Conservation (phyloP, 129 eudicot species). For the Glebionis coronaria region DNA sequence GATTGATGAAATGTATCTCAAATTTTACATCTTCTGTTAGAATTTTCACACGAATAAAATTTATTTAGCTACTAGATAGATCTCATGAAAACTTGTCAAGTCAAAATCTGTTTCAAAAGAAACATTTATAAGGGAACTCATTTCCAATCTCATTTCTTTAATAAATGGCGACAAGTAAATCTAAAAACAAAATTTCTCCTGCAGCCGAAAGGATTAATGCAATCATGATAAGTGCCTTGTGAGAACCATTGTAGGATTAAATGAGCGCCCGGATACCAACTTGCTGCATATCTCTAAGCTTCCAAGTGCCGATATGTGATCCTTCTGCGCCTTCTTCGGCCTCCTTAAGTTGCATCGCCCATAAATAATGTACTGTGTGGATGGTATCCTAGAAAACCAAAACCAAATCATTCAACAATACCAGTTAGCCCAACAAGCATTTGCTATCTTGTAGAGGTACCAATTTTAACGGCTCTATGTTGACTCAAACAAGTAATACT, state of each 20-base stretch:
- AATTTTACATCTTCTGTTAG: not conserved
- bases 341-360: conserved; percentile 91
- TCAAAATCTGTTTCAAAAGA: conserved; percentile 20
- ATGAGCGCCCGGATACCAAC: conserved; percentile 83
- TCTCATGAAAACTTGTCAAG: conserved; percentile 6
- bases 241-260: conserved; percentile 16
- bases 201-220: conserved; percentile 17
- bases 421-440: conserved; percentile 1
- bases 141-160: conserved; percentile 22
- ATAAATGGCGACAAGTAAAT: too few relatives aligned
- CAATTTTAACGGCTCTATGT: too few relatives aligned
- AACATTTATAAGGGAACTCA: conserved; percentile 15
- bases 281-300: conserved; percentile 91
- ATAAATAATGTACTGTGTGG: conserved; percentile 73
- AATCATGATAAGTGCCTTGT: not conserved
- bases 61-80: conserved; percentile 24
- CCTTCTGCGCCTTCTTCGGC: conserved; percentile 60
- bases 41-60: conserved; percentile 5
- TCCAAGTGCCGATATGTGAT: conserved; percentile 66
- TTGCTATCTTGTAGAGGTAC: not conserved
- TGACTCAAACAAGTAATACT: too few relatives aligned
- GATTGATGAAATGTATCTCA: not conserved
- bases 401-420: conserved; percentile 17
- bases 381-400: conserved; percentile 66
- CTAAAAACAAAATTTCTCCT: conserved; percentile 33